Evolutionary conservation across 441 rosid species (phyloP), one percentile per base, ranked within the genome.

Genomic region (Croton setiger): DNA sequence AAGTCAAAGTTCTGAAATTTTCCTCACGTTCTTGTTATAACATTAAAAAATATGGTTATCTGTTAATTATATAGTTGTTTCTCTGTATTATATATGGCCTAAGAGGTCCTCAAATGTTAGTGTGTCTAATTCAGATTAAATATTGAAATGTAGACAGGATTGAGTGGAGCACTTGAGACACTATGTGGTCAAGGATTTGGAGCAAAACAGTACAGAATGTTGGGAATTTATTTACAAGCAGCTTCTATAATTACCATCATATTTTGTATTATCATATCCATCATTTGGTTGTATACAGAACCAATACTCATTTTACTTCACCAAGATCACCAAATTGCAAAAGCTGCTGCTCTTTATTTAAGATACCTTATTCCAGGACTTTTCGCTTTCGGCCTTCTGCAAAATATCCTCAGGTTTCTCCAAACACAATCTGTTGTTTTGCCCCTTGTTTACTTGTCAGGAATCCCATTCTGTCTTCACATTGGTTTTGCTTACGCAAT

Each of bases 171-270:
- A 64, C 82, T 92, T 8, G 98, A 92, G 75, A 90, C 97, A 27
- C 85, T 88, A 0, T 90, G 96, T 67, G 95, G 98, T 4, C 96
- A 92, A 86, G 90, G 83, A 23, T 90, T 82, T 75, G 96, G 97
- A 39, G 91, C 97, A 35, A 80, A 81, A 60, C 35, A 33, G 15
- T 87, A 90, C 68, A 76, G 79, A 44, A 80, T 72, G 76, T 59
- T 90, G 54, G 96, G 98, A 41, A 78, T 90, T 51, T 73, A 92
- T 75, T 77, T 92, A 1, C 98, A 92, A 69, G 84, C 96, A 18
- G 87, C 95, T 0, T 90, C 89, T 79, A 82, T 86, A 1, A 85
- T 90, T 39, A 87, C 96, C 0, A 36, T 80, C 12, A 47, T 66
- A 48, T 86, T 82, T 63, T 78, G 85, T n/a, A 18, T 80, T 7